Evolutionary conservation across 495 filamentous ascomycete species (phyloP), one percentile per base, ranked within the genome.

Genomic region (Penicillium alfredii): DNA sequence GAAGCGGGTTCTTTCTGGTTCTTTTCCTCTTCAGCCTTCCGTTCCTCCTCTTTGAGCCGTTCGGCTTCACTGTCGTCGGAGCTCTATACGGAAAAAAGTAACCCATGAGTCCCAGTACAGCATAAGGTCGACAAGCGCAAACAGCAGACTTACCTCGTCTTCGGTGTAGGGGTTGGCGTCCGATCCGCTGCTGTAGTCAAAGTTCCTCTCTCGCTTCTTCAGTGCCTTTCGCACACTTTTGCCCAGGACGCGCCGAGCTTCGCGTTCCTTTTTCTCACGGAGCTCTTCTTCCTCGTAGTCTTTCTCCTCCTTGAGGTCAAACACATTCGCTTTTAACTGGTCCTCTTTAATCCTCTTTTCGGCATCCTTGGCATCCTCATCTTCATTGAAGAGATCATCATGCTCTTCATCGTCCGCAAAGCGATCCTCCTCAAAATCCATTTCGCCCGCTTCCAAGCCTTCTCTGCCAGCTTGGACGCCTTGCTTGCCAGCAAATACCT

Each of bases 381-480:
- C 87, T 7, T 88, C 84, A 36, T 81, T 80, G 53, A 93, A 86
- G 26, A 93, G 73, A 34, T 86, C 82, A 29, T 80, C 76, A 27
- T 69, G 64, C 52, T 96, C 92, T 53, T 98, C 92, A 51, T 98
- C 92, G 51, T 97, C 84, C 8, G 81, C 78, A 49, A 88, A 88
- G 26, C 74, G 60, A 51, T 86, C 81, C 36, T 77, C 75, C 42
- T 77, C 74, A 40, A 79, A 78, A 51, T 78, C 73, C 45, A 80
- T 66, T 35, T 80, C 76, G 30, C 71, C 71, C 4, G 56, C 70
- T 14, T 77, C 77, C 38, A 81, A 64, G 25, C 84, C 81, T 26
- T 61, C 62, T 4, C 44, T 24, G 20, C 57, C 59, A 30, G 40
- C 40, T 6, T 45, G 25, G 17, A 49, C 45, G 31, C 58, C 60